These are phyloP conservation scores for Penicillium sp. DNA, from an alignment of 2,329 filamentous ascomycete species.

Conservation along the genomic window DNA sequence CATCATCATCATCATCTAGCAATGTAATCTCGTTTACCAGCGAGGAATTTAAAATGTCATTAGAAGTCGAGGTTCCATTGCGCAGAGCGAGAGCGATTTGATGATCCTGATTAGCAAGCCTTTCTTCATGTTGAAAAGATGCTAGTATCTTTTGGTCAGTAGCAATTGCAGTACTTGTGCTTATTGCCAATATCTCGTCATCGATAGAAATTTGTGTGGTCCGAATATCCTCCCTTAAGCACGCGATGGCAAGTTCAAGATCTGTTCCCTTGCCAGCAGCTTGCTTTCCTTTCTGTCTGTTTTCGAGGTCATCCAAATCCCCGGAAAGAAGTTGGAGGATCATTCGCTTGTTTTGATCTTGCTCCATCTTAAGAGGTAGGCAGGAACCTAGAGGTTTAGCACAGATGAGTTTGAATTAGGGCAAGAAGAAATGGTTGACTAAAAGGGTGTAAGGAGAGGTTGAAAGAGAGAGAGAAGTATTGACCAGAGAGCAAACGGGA, in stretches of 20 bases:
- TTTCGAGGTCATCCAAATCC: constrained; percentile 1
- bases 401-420: too few relatives aligned
- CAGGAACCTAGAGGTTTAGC: too few relatives aligned
- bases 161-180: constrained; percentile 6
- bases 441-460: too few relatives aligned
- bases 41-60: not conserved
- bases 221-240: constrained; percentile 5
- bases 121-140: constrained; percentile 1
- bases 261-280: constrained; percentile 3
- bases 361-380: not conserved
- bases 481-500: too few relatives aligned
- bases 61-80: not conserved
- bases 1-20: not conserved
- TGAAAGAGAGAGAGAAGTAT: too few relatives aligned
- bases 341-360: not conserved
- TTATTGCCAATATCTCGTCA: constrained; percentile 7
- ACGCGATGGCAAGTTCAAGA: constrained; percentile 6
- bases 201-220: not conserved
- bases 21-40: not conserved
- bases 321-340: constrained; percentile 6
- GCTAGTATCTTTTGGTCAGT: constrained; percentile 9
- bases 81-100: not conserved
- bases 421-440: too few relatives aligned
- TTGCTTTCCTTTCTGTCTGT: constrained; percentile 9
- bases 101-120: constrained; percentile 5